Conservation (phyloP, 148 eudicot species). For the Vaccinium myrtillus region DNA sequence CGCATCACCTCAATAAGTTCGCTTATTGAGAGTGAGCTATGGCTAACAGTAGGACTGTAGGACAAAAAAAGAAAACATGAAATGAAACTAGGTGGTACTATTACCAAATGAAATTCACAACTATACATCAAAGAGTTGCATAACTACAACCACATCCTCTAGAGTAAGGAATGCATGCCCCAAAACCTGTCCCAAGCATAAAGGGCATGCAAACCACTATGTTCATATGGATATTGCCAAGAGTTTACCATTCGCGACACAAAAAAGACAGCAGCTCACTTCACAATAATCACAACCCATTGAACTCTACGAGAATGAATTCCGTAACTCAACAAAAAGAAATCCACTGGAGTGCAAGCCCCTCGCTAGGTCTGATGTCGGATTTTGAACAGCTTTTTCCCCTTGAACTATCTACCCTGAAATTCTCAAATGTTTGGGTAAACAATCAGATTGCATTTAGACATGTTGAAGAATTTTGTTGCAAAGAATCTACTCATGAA, state of each 20-base stretch:
- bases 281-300: background rate
- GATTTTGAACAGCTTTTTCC: background rate
- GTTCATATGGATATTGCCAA: background rate
- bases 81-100: slow-evolving; percentile 2
- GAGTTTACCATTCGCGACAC: background rate
- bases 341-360: background rate
- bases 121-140: background rate
- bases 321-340: background rate
- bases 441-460: background rate
- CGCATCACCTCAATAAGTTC: too few species aligned
- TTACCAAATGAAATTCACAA: background rate
- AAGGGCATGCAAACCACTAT: background rate
- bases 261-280: background rate
- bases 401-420: background rate
- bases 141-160: background rate
- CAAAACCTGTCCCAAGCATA: background rate
- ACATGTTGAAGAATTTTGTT: background rate
- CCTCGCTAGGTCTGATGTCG: background rate
- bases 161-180: background rate
- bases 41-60: too few species aligned
- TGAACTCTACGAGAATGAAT: background rate
- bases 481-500: background rate
- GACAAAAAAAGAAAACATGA: background rate
- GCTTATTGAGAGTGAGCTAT: too few species aligned
- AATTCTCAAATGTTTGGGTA: background rate